Evolutionary conservation across 108 stramenopile species (phyloP).

Genomic region (Conticribra weissflogii): DNA sequence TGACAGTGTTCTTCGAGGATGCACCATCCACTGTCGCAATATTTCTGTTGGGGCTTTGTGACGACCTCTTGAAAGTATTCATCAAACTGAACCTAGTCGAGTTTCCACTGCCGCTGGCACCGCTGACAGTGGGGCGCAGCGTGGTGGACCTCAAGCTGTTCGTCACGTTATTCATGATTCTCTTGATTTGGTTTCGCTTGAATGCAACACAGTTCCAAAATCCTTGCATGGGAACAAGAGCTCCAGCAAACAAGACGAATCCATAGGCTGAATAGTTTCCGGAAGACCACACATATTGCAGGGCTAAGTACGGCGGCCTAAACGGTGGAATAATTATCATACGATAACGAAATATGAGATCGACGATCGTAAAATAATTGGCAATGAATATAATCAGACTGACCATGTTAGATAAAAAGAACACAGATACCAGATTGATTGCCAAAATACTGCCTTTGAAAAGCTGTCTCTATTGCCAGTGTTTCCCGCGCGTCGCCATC

Average conservation of each 20-base stretch:
- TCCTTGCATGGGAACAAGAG: constrained; percentile 17
- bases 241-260: constrained; percentile 5
- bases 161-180: too few relatives aligned
- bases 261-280: constrained; percentile 15
- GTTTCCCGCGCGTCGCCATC: too few relatives aligned
- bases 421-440: constrained; percentile 1
- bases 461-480: neutral
- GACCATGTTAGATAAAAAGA: constrained; percentile 8
- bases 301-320: neutral
- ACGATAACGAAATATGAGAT: neutral
- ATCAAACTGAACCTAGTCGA: too few relatives aligned
- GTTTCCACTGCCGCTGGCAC: too few relatives aligned
- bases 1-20: too few relatives aligned
- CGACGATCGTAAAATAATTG: constrained; percentile 1
- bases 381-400: too few relatives aligned
- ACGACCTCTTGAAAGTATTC: too few relatives aligned
- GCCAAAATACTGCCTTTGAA: neutral
- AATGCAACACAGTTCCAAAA: constrained; percentile 26
- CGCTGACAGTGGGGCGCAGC: too few relatives aligned
- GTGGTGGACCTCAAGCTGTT: too few relatives aligned
- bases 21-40: too few relatives aligned
- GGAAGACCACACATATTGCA: constrained; percentile 12
- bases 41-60: too few relatives aligned
- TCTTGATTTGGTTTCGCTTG: too few relatives aligned
- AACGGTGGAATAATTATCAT: neutral